Base-by-base conservation (phyloP, 2,329 filamentous ascomycete genomes). In the Sporothrix variecibatus region DNA sequence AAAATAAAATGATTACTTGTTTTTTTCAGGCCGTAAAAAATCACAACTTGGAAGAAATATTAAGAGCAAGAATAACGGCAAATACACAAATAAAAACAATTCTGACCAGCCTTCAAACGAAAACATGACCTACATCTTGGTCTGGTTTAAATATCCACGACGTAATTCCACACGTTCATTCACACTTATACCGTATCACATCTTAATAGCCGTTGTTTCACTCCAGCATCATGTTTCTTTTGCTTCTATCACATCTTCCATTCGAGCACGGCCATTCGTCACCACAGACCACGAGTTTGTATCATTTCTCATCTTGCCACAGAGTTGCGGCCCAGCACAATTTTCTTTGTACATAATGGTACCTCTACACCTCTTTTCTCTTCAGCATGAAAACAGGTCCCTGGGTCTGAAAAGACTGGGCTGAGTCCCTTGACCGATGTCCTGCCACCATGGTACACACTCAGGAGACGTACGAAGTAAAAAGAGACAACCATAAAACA, bases 241-340 rank as follows among this genome's bases (percentile, higher is more conserved):
- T 64, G 9, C 38, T 65, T 67, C 38, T 28, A 38, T 28, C 62
- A 65, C 62, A 46, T 46, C 8, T 43, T 58, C 31, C 49, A 56
- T 17, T 20, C 2, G 43, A 28, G 67, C 20, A 56, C 31, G 67
- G n/a, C 49, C 67, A 40, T 8, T 26, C 12, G 1, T 9, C 34
- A 31, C 34, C n/a, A 58, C 68, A 71, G 49, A 43, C 68, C 51
- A 58, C 34, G 51, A 28, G 34, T 71, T 51, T 72, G 23, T 62
- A 49, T 34, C 69, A 38, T 6, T 28, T 72, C 26, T 72, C 38
- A 31, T 49, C 4, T 23, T 23, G 34, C 7, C 11, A 31, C 26
- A 31, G 12, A 20, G 38, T 15, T 49, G n/a, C 62, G n/a, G 15
- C 62, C 23, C 38, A 28, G 38, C 17, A 46, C 31, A 40, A 4